phyloP scores from a whole-genome alignment of 73 alveolate species.

The Tetrahymena elliotti region DNA sequence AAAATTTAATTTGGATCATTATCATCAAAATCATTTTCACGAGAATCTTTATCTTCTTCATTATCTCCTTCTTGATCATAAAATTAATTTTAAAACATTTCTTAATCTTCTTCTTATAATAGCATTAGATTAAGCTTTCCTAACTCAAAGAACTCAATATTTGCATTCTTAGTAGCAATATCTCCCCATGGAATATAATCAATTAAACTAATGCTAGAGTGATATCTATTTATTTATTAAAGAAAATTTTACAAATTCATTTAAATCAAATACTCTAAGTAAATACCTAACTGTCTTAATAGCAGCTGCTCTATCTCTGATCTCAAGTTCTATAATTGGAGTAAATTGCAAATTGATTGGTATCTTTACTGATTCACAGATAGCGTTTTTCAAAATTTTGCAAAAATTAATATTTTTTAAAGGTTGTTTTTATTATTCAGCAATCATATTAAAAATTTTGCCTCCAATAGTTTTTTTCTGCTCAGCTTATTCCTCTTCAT shows the following conservation, averaged over 20 bases:
- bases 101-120: constrained; percentile 38
- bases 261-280: too few relatives aligned
- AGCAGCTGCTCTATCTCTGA: neutral
- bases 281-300: neutral
- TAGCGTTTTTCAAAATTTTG: neutral
- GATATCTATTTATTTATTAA: too few relatives aligned
- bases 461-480: neutral
- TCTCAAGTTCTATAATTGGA: neutral
- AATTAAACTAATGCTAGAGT: neutral
- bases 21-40: neutral
- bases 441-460: neutral
- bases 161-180: neutral
- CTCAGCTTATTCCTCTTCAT: neutral
- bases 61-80: constrained; percentile 13
- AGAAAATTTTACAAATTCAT: too few relatives aligned
- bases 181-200: constrained; percentile 6
- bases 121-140: constrained; percentile 5
- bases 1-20: neutral
- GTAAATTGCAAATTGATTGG: neutral
- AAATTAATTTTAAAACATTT: neutral
- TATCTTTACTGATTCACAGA: neutral
- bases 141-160: constrained; percentile 16
- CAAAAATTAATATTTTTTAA: neutral
- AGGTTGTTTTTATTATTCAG: neutral
- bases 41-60: neutral